These are phyloP conservation scores for Entomortierella chlamydospora DNA, from an alignment of 192 early-diverging fungal species.

Conservation along the genomic window DNA sequence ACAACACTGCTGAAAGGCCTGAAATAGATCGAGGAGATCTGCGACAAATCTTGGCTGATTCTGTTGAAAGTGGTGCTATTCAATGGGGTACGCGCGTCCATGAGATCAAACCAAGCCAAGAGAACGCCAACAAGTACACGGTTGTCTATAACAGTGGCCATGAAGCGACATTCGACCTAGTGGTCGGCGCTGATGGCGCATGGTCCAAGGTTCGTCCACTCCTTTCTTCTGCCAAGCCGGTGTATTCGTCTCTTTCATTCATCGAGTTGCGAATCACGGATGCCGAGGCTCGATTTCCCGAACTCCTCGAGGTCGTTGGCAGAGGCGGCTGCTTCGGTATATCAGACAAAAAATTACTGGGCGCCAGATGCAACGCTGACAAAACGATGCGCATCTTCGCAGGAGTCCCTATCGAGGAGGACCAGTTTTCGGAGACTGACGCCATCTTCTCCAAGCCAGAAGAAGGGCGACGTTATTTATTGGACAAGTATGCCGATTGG, in stretches of 20 bases:
- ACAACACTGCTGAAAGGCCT: slow-evolving; percentile 43
- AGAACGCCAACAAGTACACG: slow-evolving; percentile 14
- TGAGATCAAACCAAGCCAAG: slow-evolving; percentile 21
- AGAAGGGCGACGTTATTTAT: slow-evolving; percentile 14
- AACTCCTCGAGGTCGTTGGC: slow-evolving; percentile 40
- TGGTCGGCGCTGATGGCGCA: slow-evolving; percentile 69
- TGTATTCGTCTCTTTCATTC: slow-evolving; percentile 57
- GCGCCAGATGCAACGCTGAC: slow-evolving; percentile 41
- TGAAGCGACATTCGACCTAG: slow-evolving; percentile 42
- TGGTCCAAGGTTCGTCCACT: slow-evolving; percentile 62
- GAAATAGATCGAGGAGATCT: slow-evolving; percentile 65
- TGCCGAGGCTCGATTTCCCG: slow-evolving; percentile 44
- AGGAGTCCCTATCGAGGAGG: slow-evolving; percentile 31
- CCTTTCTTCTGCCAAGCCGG: slow-evolving; percentile 46
- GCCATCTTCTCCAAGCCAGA: slow-evolving; percentile 24
- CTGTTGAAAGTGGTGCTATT: slow-evolving; percentile 44
- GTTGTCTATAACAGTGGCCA: slow-evolving; percentile 39
- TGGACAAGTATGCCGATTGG: slow-evolving; percentile 36
- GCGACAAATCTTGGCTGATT: slow-evolving; percentile 58
- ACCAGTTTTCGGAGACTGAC: slow-evolving; percentile 34
- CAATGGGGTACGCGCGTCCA: slow-evolving; percentile 48
- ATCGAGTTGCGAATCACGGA: slow-evolving; percentile 55
- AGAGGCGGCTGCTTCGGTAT: slow-evolving; percentile 49
- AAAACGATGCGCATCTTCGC: slow-evolving; percentile 44
- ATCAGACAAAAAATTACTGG: slow-evolving; percentile 33